Evolutionary conservation across 805 yeast species (phyloP).

Genomic region (Saturnispora gosingensis): DNA sequence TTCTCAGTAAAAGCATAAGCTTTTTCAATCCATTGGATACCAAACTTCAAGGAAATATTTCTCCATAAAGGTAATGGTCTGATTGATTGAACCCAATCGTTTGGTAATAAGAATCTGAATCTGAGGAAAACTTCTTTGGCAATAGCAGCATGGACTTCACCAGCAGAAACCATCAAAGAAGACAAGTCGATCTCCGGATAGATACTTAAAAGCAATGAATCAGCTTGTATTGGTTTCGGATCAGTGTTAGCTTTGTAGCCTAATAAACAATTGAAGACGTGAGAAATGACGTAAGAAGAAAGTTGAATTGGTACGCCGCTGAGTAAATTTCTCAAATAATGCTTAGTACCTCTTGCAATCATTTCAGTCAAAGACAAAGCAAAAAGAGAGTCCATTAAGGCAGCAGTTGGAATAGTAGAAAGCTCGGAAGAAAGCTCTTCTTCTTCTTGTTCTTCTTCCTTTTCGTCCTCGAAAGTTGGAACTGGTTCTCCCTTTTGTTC

Average conservation of each 20-base stretch:
- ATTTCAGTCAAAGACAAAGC: conserved; percentile 53
- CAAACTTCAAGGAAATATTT: conserved; percentile 66
- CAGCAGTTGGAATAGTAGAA: conserved; percentile 33
- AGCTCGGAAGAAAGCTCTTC: conserved; percentile 28
- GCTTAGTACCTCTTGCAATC: conserved; percentile 73
- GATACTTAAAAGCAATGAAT: conserved; percentile 32
- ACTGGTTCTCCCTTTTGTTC: conserved; percentile 13
- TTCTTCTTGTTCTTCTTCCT: conserved; percentile 28
- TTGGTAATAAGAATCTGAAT: conserved; percentile 51
- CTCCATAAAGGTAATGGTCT: conserved; percentile 42
- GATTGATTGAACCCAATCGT: conserved; percentile 36
- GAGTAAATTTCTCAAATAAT: conserved; percentile 47
- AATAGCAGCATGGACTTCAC: conserved; percentile 36
- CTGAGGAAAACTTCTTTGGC: conserved; percentile 47
- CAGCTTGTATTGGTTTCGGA: conserved; percentile 34
- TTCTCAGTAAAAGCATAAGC: conserved; percentile 41
- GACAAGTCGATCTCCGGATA: conserved; percentile 34
- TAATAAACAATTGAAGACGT: conserved; percentile 61
- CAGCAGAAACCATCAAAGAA: conserved; percentile 37
- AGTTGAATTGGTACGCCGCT: conserved; percentile 41
- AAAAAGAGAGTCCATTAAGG: conserved; percentile 40
- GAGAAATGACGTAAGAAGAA: conserved; percentile 53
- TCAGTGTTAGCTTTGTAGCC: conserved; percentile 38
- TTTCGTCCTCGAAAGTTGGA: conserved; percentile 17
- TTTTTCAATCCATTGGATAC: conserved; percentile 71